Base-by-base conservation (phyloP, 2,329 filamentous ascomycete genomes). In the Celoporthe dispersa region DNA sequence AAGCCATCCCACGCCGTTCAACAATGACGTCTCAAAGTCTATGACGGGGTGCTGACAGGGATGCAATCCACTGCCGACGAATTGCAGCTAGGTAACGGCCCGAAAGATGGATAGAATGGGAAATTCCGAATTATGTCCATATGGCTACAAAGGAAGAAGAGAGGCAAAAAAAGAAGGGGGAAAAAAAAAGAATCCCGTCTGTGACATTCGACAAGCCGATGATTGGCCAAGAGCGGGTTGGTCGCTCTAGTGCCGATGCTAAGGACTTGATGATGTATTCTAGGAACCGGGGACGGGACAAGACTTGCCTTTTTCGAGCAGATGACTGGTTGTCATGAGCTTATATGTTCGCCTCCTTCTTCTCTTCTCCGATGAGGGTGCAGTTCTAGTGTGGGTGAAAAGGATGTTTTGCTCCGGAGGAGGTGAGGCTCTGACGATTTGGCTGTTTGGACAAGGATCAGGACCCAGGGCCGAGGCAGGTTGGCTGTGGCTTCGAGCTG, bases 1-100 rank as follows among this genome's bases (percentile, higher is more conserved):
- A 59, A 31, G 28, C 4, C 33, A 64, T 12, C 25, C 9, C 16
- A 28, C 31, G 19, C 11, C 39, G 22, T 19, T n/a, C 51, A 53
- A 39, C 7, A 9, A 69, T 69, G 67, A 69, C 67, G 67, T 61
- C 16, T 25, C 6, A 31, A 33, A 65, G 28, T 69, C 67, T 66
- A 69, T 69, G 67, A 69, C 62, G 67, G 67, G 59, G 28, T 11
- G 11, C 28, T 4, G 8, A n/a, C 25, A 35, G 37, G 12, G 44
- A 48, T 19, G n/a, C 25, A 28, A 11, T 33, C 51, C 33, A 53
- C 22, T 53, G 28, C 57, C 19, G 57, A 31, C 33, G 33, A 60
- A 37, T 16, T 60, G 9, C 53, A 12, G 25, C 57, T 22, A 37
- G 33, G 37, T 37, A 37, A n/a, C 33, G 31, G 31, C 57, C 44